Evolutionary conservation across 495 filamentous ascomycete species (phyloP).

Genomic region (Penicillium ucsense): DNA sequence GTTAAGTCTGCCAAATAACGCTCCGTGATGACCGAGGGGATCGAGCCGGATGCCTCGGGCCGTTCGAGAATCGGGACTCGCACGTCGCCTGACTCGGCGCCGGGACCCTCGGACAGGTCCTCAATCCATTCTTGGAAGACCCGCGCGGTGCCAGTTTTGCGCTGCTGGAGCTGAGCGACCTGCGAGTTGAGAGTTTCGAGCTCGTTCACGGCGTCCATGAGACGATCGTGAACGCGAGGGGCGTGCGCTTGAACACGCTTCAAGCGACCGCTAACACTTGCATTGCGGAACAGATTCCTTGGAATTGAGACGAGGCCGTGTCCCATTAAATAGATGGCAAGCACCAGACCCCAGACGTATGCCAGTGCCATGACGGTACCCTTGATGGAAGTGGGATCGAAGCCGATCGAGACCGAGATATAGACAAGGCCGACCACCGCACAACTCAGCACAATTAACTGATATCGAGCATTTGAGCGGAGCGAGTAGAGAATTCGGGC

Average conservation of each 20-base stretch:
- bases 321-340: slow-evolving; percentile 95
- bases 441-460: slow-evolving; percentile 64
- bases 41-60: slow-evolving; percentile 23
- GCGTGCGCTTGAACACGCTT: slow-evolving; percentile 68
- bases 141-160: slow-evolving; percentile 74
- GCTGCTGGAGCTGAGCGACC: slow-evolving; percentile 62
- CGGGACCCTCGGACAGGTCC: slow-evolving; percentile 66
- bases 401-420: slow-evolving; percentile 68
- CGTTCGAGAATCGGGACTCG: slow-evolving; percentile 38
- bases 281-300: slow-evolving; percentile 63
- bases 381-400: slow-evolving; percentile 57
- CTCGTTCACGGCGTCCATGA: slow-evolving; percentile 74
- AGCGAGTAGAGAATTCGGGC: slow-evolving; percentile 74
- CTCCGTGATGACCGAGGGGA: slow-evolving; percentile 81
- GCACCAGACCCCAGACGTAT: slow-evolving; percentile 82
- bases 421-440: slow-evolving; percentile 70
- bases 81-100: slow-evolving; percentile 56
- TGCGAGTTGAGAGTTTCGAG: slow-evolving; percentile 75
- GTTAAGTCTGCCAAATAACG: slow-evolving; percentile 87
- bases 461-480: slow-evolving; percentile 77
- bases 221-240: slow-evolving; percentile 72
- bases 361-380: slow-evolving; percentile 83
- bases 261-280: slow-evolving; percentile 61
- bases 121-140: slow-evolving; percentile 94
- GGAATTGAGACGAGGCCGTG: slow-evolving; percentile 91